These are phyloP conservation scores for Vitis rupestris DNA, from an alignment of 164 flowering plant species.

Conservation along the genomic window DNA sequence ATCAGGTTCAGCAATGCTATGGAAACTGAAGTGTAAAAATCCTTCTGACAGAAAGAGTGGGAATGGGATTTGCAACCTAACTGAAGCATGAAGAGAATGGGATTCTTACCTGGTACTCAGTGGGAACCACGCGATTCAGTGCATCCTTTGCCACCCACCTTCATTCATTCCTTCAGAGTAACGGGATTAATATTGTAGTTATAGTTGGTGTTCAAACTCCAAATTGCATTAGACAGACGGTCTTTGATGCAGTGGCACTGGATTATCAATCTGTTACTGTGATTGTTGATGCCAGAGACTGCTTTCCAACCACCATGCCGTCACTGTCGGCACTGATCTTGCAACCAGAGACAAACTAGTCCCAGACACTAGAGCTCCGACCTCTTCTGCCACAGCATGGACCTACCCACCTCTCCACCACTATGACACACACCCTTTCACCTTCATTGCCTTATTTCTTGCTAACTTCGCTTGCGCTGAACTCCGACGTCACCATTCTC, in stretches of 20 bases:
- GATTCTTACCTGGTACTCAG: no score
- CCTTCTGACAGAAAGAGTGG: no score
- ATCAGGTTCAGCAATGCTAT: no score
- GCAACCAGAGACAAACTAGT: slow-evolving; percentile 70
- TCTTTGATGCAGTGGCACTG: slow-evolving; percentile 89
- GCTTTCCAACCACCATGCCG: slow-evolving; percentile 90
- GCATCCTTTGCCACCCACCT: slow-evolving; percentile 92
- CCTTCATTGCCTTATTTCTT: slow-evolving; percentile 42
- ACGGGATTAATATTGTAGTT: slow-evolving; percentile 52
- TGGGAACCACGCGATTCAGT: slow-evolving; percentile 82
- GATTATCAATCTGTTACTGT: slow-evolving; percentile 76
- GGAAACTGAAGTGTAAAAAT: no score
- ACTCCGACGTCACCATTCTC: no score
- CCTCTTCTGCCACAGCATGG: slow-evolving; percentile 87
- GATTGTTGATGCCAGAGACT: slow-evolving; percentile 73
- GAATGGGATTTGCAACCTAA: no score
- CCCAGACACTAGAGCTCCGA: slow-evolving; percentile 92
- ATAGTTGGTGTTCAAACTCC: slow-evolving; percentile 94
- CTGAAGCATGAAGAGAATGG: no score
- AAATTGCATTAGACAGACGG: slow-evolving; percentile 92
- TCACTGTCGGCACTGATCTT: slow-evolving; percentile 95
- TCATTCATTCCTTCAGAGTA: slow-evolving; percentile 62
- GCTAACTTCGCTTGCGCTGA: no score
- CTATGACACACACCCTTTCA: slow-evolving; percentile 28
- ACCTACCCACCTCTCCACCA: slow-evolving; percentile 76